These are phyloP conservation scores for Cupressus sempervirens DNA, from an alignment of 75 land plant species.

Conservation along the genomic window DNA sequence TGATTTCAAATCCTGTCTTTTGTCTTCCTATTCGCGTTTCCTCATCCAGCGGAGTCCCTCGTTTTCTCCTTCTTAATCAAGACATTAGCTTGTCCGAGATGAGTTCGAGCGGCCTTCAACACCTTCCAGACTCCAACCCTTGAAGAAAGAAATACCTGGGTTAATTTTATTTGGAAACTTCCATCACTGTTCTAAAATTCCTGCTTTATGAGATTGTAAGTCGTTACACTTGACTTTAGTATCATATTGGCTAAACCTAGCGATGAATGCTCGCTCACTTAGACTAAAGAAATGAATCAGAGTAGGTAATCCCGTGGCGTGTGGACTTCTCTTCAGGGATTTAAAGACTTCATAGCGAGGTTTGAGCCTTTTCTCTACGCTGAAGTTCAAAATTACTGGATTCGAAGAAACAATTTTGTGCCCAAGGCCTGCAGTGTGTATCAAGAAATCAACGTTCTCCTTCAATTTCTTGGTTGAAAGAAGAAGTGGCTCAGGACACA, in stretches of 20 bases:
- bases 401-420: conserved; percentile 5
- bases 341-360: no score
- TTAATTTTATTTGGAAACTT: no score
- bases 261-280: background rate
- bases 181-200: background rate
- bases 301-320: background rate
- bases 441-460: conserved; percentile 28
- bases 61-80: no score
- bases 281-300: background rate
- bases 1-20: no score
- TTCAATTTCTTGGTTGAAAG: conserved; percentile 30
- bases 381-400: conserved; percentile 16
- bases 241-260: background rate
- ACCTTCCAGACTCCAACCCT: background rate
- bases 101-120: no score
- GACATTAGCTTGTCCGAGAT: background rate
- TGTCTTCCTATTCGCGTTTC: no score
- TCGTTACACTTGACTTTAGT: background rate
- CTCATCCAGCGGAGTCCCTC: no score
- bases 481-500: conserved; percentile 19
- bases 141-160: background rate
- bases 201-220: no score
- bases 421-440: conserved; percentile 25
- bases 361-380: conserved; percentile 23
- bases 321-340: no score